Percentiles rank a stretch among this genome's conserved stretches.
These are phyloP conservation scores for Herpetospermum pedunculosum DNA, from an alignment of 306 rosid genomes.

Conservation along the genomic window DNA sequence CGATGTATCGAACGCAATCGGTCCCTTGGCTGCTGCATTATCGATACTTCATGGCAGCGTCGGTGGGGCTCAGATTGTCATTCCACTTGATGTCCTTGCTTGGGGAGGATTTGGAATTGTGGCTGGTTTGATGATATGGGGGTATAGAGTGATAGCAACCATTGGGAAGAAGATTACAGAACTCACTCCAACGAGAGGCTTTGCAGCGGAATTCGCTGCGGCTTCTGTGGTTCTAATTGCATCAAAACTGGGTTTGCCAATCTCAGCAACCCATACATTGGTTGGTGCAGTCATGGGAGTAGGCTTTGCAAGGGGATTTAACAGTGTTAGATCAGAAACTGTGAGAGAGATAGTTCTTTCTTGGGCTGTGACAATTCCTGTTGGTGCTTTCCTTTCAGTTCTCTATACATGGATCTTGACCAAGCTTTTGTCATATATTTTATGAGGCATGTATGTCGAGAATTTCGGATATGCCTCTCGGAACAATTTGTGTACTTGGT, in stretches of 20 bases:
- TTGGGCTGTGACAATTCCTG: conserved; percentile 89
- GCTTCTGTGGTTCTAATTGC: conserved; percentile 89
- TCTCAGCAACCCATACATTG: conserved; percentile 86
- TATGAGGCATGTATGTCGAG: conserved; percentile 26
- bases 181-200: conserved; percentile 93
- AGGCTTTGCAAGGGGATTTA: conserved; percentile 91
- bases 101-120: conserved; percentile 99
- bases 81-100: conserved; percentile 89
- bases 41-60: conserved; percentile 71
- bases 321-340: conserved; percentile 83
- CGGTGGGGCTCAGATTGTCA: conserved; percentile 49
- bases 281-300: conserved; percentile 99
- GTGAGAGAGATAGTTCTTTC: conserved; percentile 87
- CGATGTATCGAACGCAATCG: conserved; percentile 92
- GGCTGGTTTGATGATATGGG: conserved; percentile 95
- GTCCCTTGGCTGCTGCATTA: conserved; percentile 85
- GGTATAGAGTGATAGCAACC: conserved; percentile 90
- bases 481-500: neutral
- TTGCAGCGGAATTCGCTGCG: conserved; percentile 98
- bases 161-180: conserved; percentile 93
- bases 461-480: neutral
- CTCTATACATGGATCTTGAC: conserved; percentile 84
- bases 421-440: conserved; percentile 52
- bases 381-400: conserved; percentile 62
- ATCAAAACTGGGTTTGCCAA: conserved; percentile 72